Evolutionary conservation across 176 grass and related monocot genomes (phyloP).

Genomic region (Cenchrus purpureus): DNA sequence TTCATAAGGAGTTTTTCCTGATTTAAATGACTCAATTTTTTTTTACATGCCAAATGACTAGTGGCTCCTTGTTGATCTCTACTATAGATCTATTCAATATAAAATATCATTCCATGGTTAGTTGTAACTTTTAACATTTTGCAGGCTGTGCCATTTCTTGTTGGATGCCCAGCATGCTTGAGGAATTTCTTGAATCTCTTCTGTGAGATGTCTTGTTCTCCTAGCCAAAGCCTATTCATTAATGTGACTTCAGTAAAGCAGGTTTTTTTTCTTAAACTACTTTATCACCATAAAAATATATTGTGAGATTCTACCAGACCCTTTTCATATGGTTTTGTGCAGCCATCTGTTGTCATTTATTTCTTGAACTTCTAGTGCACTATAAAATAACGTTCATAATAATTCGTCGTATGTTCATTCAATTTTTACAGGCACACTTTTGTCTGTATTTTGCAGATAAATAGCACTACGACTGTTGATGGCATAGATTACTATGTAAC

Average conservation of each 20-base stretch:
- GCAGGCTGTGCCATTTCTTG: constrained; percentile 98
- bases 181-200: constrained; percentile 97
- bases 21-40: constrained; percentile 30
- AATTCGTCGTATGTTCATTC: constrained; percentile 4
- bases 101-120: constrained; percentile 15
- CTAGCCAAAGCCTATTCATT: constrained; percentile 94
- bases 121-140: constrained; percentile 39
- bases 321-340: constrained; percentile 14
- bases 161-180: constrained; percentile 97
- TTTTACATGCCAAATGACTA: constrained; percentile 34
- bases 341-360: constrained; percentile 2
- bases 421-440: constrained; percentile 22
- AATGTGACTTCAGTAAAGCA: constrained; percentile 90
- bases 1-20: not conserved
- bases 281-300: not conserved
- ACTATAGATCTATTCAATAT: constrained; percentile 21
- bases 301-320: not conserved
- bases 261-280: constrained; percentile 50
- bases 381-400: constrained; percentile 22
- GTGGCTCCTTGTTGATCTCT: constrained; percentile 28
- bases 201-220: constrained; percentile 96
- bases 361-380: constrained; percentile 27
- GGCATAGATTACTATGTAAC: constrained; percentile 87
- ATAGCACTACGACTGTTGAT: constrained; percentile 71
- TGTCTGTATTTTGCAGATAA: constrained; percentile 66